Evolutionary conservation across 331 rosid species (phyloP).

Genomic region (Quercus tomentella): DNA sequence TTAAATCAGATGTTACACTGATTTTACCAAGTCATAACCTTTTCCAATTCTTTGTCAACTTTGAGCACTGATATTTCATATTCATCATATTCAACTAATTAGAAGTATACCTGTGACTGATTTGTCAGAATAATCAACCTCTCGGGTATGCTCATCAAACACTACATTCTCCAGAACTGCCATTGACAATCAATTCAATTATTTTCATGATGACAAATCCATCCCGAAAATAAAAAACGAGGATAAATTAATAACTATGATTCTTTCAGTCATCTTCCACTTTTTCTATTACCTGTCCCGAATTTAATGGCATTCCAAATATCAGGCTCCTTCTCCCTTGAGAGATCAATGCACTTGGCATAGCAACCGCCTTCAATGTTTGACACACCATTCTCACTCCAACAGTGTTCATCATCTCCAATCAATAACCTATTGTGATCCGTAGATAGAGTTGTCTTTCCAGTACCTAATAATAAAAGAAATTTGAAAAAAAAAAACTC

Average conservation of each 20-base stretch:
- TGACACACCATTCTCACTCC: conserved; percentile 81
- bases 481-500: not conserved
- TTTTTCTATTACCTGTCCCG: conserved; percentile 65
- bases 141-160: conserved; percentile 87
- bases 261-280: not conserved
- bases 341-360: conserved; percentile 89
- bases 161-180: conserved; percentile 87
- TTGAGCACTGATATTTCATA: not conserved
- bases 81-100: not conserved
- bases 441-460: conserved; percentile 90
- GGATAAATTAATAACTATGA: not conserved
- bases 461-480: conserved; percentile 53
- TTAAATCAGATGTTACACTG: not conserved
- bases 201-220: not conserved
- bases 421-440: conserved; percentile 81
- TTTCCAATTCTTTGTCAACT: not conserved
- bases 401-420: conserved; percentile 95
- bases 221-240: not conserved
- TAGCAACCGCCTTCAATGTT: conserved; percentile 98
- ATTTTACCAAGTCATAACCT: not conserved
- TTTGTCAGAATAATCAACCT: conserved; percentile 78
- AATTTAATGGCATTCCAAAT: conserved; percentile 95
- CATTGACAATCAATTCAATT: not conserved
- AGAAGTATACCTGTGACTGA: conserved; percentile 76
- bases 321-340: conserved; percentile 86